Conservation (phyloP, 495 filamentous ascomycete species). For the Paragyromitra xinjiangensis region DNA sequence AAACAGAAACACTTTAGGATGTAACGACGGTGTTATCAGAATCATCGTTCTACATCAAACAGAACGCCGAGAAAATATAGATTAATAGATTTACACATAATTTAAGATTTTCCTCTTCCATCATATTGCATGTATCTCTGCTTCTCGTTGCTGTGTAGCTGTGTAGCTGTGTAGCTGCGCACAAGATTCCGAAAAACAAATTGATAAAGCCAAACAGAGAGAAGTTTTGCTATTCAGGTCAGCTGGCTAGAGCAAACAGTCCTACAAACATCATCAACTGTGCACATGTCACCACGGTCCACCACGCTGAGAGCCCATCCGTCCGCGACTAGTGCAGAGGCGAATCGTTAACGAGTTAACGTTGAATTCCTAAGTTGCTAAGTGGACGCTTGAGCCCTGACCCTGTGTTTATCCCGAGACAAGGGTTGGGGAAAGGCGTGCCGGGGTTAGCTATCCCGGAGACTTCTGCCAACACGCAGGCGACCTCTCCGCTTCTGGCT, state of each 20-base stretch:
- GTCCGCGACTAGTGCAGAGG: slow-evolving; percentile 21
- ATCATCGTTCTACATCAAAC: background rate
- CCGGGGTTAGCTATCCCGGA: slow-evolving; percentile 24
- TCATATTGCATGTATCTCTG: background rate
- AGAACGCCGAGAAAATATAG: background rate
- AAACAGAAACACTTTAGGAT: background rate
- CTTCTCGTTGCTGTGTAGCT: background rate
- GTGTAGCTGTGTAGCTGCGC: background rate
- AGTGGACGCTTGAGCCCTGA: slow-evolving; percentile 28
- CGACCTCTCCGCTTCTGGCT: slow-evolving; percentile 6
- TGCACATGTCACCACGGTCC: slow-evolving; percentile 12
- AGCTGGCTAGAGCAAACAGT: background rate
- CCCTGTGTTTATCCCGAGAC: slow-evolving; percentile 37
- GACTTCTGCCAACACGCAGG: slow-evolving; percentile 22
- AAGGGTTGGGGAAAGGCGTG: slow-evolving; percentile 38
- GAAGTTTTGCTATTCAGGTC: background rate
- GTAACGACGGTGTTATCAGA: background rate
- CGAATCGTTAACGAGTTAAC: slow-evolving; percentile 35
- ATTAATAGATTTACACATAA: too few species aligned
- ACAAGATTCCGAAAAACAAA: background rate
- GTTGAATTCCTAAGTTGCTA: slow-evolving; percentile 15
- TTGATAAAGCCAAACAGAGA: background rate
- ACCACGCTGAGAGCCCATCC: slow-evolving; percentile 21
- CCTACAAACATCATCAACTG: background rate
- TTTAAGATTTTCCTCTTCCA: background rate